These are phyloP conservation scores for Microbotryum scabiosae DNA, from an alignment of 1,284 basidiomycete species.

Conservation along the genomic window DNA sequence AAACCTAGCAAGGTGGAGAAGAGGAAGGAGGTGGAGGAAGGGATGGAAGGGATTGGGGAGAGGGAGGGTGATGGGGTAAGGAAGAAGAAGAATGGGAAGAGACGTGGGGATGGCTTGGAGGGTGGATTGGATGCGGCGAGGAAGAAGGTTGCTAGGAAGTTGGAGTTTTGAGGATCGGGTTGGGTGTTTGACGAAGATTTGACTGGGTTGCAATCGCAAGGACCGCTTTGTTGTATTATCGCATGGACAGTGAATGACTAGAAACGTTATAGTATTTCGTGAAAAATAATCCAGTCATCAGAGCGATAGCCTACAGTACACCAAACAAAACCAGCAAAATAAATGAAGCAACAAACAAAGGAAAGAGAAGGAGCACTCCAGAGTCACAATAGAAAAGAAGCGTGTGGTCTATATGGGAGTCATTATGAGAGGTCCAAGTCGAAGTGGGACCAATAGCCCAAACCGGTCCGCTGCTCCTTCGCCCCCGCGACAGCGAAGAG, in stretches of 20 bases:
- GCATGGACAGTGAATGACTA: background rate
- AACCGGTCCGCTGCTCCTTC: too few species aligned
- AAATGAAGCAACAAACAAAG: too few species aligned
- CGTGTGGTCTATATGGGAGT: too few species aligned
- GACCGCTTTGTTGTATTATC: background rate
- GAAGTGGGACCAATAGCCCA: too few species aligned
- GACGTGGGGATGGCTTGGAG: background rate
- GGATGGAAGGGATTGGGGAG: constrained; percentile 1
- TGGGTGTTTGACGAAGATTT: background rate
- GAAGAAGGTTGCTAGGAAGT: constrained; percentile 27
- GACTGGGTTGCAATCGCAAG: background rate
- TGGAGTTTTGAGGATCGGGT: constrained; percentile 19
- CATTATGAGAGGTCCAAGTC: too few species aligned
- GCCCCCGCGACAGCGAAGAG: too few species aligned
- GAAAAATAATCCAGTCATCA: too few species aligned
- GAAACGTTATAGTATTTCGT: too few species aligned
- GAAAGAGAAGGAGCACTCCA: too few species aligned
- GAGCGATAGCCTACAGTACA: too few species aligned
- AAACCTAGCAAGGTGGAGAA: constrained; percentile 53
- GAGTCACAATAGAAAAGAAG: too few species aligned
- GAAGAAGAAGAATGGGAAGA: constrained; percentile 3
- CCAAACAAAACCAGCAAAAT: too few species aligned
- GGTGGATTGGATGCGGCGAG: constrained; percentile 6
- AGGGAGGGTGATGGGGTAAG: constrained; percentile 7
- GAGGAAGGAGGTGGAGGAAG: constrained; percentile 5